Percentiles rank a stretch among this genome's conserved stretches.
phyloP scores from a whole-genome alignment of 345 rosid genomes.

The Erucastrum elatum region DNA sequence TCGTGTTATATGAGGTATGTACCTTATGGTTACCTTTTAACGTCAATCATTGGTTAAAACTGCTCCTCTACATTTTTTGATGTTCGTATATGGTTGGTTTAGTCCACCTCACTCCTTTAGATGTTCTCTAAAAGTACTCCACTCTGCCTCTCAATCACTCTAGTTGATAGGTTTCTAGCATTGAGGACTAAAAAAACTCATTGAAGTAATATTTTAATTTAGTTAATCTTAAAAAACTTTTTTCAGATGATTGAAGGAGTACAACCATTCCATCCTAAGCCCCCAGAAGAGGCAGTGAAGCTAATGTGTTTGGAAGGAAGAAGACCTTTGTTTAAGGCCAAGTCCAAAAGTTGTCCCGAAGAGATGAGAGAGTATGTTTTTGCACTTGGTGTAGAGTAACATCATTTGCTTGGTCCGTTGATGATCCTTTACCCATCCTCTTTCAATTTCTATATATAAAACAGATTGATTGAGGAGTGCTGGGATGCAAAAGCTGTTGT shows the following conservation, averaged over 20 bases:
- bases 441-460: neutral
- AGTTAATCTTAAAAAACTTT: neutral
- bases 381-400: neutral
- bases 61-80: conserved; percentile 11
- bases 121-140: neutral
- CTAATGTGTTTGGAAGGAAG: conserved; percentile 75
- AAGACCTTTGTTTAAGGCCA: conserved; percentile 75
- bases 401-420: conserved; percentile 13
- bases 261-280: conserved; percentile 75
- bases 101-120: conserved; percentile 2
- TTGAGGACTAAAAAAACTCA: neutral
- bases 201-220: neutral
- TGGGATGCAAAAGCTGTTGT: conserved; percentile 63
- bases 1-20: conserved; percentile 86
- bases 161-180: neutral
- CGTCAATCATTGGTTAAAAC: neutral
- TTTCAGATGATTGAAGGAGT: conserved; percentile 87
- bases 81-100: conserved; percentile 15
- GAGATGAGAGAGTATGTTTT: conserved; percentile 70
- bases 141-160: conserved; percentile 19
- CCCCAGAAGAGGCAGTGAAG: conserved; percentile 68
- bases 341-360: conserved; percentile 68
- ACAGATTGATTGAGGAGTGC: conserved; percentile 90
- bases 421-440: neutral
- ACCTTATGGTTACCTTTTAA: neutral